Conservation (phyloP, 768 basidiomycete species). For the Boletus pseudo-olivaceus region DNA sequence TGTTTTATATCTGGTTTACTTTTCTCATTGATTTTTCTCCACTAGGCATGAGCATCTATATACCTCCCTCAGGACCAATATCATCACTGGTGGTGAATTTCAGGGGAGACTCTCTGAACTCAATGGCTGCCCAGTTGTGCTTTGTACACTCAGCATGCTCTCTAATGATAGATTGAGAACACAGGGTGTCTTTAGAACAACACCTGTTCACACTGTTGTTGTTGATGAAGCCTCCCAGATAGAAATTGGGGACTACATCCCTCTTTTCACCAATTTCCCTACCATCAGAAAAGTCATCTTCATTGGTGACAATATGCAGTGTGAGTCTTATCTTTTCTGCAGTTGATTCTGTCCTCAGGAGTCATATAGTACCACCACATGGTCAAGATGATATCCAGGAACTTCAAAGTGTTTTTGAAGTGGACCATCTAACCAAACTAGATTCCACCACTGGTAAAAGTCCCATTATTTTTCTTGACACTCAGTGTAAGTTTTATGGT, state of each 20-base stretch:
- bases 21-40: slow-evolving; percentile 3
- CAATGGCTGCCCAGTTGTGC: slow-evolving; percentile 50
- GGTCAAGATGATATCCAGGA: slow-evolving; percentile 65
- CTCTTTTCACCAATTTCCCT: slow-evolving; percentile 27
- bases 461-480: slow-evolving; percentile 56
- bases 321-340: slow-evolving; percentile 36
- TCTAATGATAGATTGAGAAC: slow-evolving; percentile 34
- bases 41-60: slow-evolving; percentile 83
- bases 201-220: slow-evolving; percentile 47
- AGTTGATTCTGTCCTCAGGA: slow-evolving; percentile 26
- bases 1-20: slow-evolving; percentile 1
- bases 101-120: slow-evolving; percentile 31
- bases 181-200: slow-evolving; percentile 19
- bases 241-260: slow-evolving; percentile 54
- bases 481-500: slow-evolving; percentile 56
- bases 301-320: slow-evolving; percentile 67
- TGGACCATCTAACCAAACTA: slow-evolving; percentile 48
- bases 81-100: slow-evolving; percentile 49
- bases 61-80: slow-evolving; percentile 39
- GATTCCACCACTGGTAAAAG: slow-evolving; percentile 21
- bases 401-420: slow-evolving; percentile 75
- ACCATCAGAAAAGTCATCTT: slow-evolving; percentile 53
- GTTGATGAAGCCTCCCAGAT: slow-evolving; percentile 70
- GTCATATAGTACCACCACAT: slow-evolving; percentile 67
- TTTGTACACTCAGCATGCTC: slow-evolving; percentile 79